A percentile compares a stretch with the other conserved stretches of the same genome.
Conservation (phyloP, 1,284 basidiomycete genomes). For the Cryptococcus maquisensis region DNA sequence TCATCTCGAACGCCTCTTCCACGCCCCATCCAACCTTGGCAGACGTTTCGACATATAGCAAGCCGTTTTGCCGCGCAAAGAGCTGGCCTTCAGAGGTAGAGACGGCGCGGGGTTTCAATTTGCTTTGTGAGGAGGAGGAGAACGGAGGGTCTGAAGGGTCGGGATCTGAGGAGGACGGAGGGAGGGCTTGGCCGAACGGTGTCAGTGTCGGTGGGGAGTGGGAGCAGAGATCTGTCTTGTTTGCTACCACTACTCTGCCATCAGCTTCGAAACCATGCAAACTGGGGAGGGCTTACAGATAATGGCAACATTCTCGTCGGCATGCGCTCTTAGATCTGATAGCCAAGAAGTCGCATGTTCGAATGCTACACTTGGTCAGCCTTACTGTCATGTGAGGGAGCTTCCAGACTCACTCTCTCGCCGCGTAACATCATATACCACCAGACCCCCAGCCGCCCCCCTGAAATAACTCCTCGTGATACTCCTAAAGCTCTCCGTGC, state of each 20-base stretch:
- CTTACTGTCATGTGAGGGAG: neutral
- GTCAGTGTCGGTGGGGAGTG: constrained; percentile 22
- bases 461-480: constrained; percentile 95
- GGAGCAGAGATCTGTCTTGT: constrained; percentile 44
- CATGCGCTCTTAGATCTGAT: constrained; percentile 36
- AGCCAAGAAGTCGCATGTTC: constrained; percentile 44
- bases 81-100: constrained; percentile 31
- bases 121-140: constrained; percentile 3
- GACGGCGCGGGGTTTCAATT: constrained; percentile 27
- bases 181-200: constrained; percentile 28
- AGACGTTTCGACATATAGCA: constrained; percentile 44
- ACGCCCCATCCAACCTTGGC: constrained; percentile 47
- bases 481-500: constrained; percentile 49
- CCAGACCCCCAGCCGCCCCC: constrained; percentile 83
- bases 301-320: constrained; percentile 44
- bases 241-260: constrained; percentile 33
- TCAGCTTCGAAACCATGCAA: neutral
- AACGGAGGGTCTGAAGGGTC: constrained; percentile 9
- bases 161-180: constrained; percentile 3
- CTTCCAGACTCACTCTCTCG: constrained; percentile 37
- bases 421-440: constrained; percentile 95
- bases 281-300: constrained; percentile 27
- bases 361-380: constrained; percentile 14
- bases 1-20: constrained; percentile 43
- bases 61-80: constrained; percentile 39